These are phyloP conservation scores for Aspergillus sp. DNA, from an alignment of 2,329 filamentous ascomycete species.

Conservation along the genomic window DNA sequence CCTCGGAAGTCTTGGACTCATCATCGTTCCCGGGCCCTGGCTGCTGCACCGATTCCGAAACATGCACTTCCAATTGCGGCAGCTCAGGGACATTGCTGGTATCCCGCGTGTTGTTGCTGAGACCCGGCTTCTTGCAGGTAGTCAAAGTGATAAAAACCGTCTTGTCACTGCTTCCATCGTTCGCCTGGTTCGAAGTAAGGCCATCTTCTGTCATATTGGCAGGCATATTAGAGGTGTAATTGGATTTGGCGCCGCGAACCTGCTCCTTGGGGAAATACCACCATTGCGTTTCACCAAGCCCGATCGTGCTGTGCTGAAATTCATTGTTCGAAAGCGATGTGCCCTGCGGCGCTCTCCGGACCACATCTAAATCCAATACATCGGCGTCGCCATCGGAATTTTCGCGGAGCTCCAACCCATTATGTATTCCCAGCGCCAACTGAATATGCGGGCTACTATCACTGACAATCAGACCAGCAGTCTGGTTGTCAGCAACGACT, in stretches of 20 bases:
- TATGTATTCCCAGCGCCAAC: conserved; percentile 22
- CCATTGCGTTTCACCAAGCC: conserved; percentile 53
- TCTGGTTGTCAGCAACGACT: conserved; percentile 36
- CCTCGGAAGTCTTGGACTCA: conserved; percentile 40
- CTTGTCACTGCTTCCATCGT: conserved; percentile 13
- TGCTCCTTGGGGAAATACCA: conserved; percentile 56
- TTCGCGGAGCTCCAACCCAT: conserved; percentile 24
- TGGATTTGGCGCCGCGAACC: conserved; percentile 41
- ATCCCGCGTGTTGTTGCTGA: conserved; percentile 26
- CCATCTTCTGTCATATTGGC: conserved; percentile 18
- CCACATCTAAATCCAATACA: conserved; percentile 38
- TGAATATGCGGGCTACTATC: conserved; percentile 23
- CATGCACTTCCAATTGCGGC: conserved; percentile 68
- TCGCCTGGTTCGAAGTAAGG: conserved; percentile 10
- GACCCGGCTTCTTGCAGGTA: conserved; percentile 68
- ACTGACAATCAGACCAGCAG: conserved; percentile 34
- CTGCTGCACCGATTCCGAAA: conserved; percentile 47
- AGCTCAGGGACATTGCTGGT: conserved; percentile 40
- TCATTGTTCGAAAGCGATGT: conserved; percentile 58
- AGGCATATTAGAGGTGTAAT: conserved; percentile 19
- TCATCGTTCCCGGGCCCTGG: background rate
- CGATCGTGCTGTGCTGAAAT: conserved; percentile 51
- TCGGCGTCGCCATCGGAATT: conserved; percentile 20
- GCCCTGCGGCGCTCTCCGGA: conserved; percentile 47
- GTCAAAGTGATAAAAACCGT: conserved; percentile 74